A percentile compares a stretch with the other conserved stretches of the same genome.
These are phyloP conservation scores for Paracorniculantispora psalliotae DNA, from an alignment of 2,329 filamentous ascomycete species.

Conservation along the genomic window DNA sequence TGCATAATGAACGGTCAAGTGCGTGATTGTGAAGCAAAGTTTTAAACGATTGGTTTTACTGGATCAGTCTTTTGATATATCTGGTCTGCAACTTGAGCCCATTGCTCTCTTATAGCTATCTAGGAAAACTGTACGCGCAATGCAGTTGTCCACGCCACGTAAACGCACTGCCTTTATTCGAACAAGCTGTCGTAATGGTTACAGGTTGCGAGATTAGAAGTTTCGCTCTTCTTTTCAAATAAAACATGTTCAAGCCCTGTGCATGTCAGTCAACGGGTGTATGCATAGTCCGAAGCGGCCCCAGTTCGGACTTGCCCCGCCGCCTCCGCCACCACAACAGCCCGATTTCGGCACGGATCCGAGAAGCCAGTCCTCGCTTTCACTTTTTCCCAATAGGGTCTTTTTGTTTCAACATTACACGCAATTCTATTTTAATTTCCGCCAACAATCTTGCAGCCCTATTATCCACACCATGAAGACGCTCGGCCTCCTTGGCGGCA, in stretches of 20 bases:
- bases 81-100: not conserved
- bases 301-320: not conserved
- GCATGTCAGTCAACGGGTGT: too few relatives aligned
- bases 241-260: too few relatives aligned
- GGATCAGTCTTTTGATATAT: too few relatives aligned
- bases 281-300: not conserved
- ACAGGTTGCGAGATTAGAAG: not conserved
- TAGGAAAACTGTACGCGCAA: not conserved
- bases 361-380: not conserved
- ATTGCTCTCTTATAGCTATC: not conserved
- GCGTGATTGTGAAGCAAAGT: too few relatives aligned
- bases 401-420: too few relatives aligned
- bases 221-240: not conserved
- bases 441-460: not conserved
- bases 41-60: too few relatives aligned
- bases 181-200: not conserved
- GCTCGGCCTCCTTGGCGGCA: slow-evolving; percentile 22
- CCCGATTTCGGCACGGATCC: not conserved
- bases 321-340: not conserved
- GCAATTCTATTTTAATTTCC: too few relatives aligned
- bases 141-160: not conserved
- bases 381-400: not conserved
- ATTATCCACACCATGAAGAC: slow-evolving; percentile 21
- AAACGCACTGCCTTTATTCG: not conserved
- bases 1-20: not conserved